Percentiles rank a stretch among this genome's conserved stretches.
Conservation (phyloP, 768 basidiomycete genomes). For the Leccinum uliginosum region DNA sequence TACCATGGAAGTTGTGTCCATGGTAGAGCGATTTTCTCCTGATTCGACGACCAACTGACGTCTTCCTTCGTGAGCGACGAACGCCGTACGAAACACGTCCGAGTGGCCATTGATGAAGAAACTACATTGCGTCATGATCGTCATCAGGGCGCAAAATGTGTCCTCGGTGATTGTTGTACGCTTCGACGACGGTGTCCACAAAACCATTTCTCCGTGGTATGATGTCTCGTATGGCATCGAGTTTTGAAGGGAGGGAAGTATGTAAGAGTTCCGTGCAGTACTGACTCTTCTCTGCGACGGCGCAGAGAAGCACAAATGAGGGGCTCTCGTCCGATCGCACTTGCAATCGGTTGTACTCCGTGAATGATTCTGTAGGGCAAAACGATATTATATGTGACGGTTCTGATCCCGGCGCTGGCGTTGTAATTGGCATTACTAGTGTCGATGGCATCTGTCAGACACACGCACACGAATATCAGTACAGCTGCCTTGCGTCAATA, state of each 20-base stretch:
- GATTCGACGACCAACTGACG: slow-evolving; percentile 26
- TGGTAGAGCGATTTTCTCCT: slow-evolving; percentile 14
- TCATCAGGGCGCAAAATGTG: slow-evolving; percentile 47
- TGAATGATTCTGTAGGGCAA: slow-evolving; percentile 27
- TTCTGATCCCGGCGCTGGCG: background rate
- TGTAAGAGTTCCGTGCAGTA: slow-evolving; percentile 26
- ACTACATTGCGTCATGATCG: slow-evolving; percentile 34
- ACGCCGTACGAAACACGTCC: slow-evolving; percentile 30
- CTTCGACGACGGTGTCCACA: slow-evolving; percentile 32
- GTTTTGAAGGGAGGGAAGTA: slow-evolving; percentile 22
- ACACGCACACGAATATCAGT: background rate
- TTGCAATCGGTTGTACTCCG: slow-evolving; percentile 26
- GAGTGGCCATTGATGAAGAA: slow-evolving; percentile 38
- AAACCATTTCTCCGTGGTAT: slow-evolving; percentile 32
- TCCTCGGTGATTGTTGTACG: slow-evolving; percentile 33
- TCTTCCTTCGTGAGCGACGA: slow-evolving; percentile 25
- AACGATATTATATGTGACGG: slow-evolving; percentile 19
- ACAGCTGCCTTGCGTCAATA: background rate
- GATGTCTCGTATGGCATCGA: slow-evolving; percentile 25
- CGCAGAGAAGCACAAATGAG: slow-evolving; percentile 17
- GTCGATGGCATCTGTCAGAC: slow-evolving; percentile 7
- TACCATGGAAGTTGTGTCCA: slow-evolving; percentile 33
- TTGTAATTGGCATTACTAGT: background rate
- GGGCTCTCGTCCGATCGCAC: slow-evolving; percentile 21
- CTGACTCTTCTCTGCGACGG: slow-evolving; percentile 17